These are phyloP conservation scores for Nicotiana otophora DNA, from an alignment of 257 asterid genomes.

Conservation along the genomic window DNA sequence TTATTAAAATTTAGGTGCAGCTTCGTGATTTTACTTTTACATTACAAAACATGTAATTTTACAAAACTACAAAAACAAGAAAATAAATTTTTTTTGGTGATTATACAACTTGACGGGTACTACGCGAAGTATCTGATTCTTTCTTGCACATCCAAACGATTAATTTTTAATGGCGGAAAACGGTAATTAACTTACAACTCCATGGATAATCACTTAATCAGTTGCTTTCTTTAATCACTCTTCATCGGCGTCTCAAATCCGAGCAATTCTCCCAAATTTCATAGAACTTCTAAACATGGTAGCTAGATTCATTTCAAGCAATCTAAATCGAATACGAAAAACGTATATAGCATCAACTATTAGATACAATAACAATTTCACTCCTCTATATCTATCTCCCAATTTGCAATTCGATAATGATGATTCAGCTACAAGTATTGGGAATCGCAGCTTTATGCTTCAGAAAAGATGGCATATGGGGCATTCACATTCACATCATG, in stretches of 20 bases:
- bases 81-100: too few species aligned
- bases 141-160: neutral
- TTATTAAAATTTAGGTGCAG: too few species aligned
- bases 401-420: constrained; percentile 17
- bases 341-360: constrained; percentile 20
- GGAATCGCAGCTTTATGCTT: constrained; percentile 43
- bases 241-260: neutral
- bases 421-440: neutral
- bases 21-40: too few species aligned
- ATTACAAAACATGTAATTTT: too few species aligned
- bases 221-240: neutral
- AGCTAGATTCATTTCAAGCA: constrained; percentile 30
- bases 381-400: constrained; percentile 17
- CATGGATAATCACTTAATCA: neutral
- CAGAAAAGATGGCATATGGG: constrained; percentile 81
- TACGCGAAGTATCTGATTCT: neutral
- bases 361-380: constrained; percentile 5
- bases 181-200: neutral
- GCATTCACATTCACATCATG: constrained; percentile 35
- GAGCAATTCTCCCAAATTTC: neutral
- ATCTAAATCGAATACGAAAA: constrained; percentile 32
- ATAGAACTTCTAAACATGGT: constrained; percentile 33
- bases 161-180: neutral
- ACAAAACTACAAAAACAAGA: too few species aligned
- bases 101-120: too few species aligned